Percentiles rank a stretch among this genome's conserved stretches.
phyloP scores from a whole-genome alignment of 495 filamentous ascomycete genomes.

The Cairneyella variabilis region DNA sequence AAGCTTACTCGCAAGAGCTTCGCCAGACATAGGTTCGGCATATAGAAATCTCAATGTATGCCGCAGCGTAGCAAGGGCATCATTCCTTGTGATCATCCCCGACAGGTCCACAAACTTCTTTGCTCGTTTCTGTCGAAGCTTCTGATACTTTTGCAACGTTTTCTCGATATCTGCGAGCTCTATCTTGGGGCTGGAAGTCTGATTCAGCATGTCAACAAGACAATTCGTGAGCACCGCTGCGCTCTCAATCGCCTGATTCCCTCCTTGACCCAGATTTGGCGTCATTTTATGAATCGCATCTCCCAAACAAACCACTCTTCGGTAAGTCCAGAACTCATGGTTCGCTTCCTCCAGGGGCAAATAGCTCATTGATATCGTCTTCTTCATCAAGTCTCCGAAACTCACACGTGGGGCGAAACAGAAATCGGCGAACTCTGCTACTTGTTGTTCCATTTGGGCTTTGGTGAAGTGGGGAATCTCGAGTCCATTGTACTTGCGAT shows the following conservation, averaged over 20 bases:
- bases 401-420: constrained; percentile 19
- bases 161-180: background rate
- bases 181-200: background rate
- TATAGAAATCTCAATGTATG: constrained; percentile 16
- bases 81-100: constrained; percentile 7
- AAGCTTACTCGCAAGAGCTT: constrained; percentile 14
- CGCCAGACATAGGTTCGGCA: background rate
- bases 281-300: constrained; percentile 45
- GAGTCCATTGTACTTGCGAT: constrained; percentile 11
- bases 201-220: constrained; percentile 4
- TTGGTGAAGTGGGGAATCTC: constrained; percentile 29
- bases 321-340: constrained; percentile 32
- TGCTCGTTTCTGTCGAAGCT: background rate
- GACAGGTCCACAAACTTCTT: constrained; percentile 10
- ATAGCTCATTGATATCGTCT: constrained; percentile 17
- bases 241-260: constrained; percentile 37
- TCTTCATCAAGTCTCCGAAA: constrained; percentile 24
- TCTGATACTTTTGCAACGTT: constrained; percentile 9
- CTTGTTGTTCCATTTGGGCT: constrained; percentile 31
- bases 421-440: constrained; percentile 20
- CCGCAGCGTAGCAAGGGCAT: constrained; percentile 7
- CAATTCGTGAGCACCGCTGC: constrained; percentile 33
- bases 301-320: constrained; percentile 35
- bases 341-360: constrained; percentile 38
- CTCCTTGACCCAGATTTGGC: constrained; percentile 34